Evolutionary conservation across 257 asterid species (phyloP).

Genomic region (Coffea eugenioides): DNA sequence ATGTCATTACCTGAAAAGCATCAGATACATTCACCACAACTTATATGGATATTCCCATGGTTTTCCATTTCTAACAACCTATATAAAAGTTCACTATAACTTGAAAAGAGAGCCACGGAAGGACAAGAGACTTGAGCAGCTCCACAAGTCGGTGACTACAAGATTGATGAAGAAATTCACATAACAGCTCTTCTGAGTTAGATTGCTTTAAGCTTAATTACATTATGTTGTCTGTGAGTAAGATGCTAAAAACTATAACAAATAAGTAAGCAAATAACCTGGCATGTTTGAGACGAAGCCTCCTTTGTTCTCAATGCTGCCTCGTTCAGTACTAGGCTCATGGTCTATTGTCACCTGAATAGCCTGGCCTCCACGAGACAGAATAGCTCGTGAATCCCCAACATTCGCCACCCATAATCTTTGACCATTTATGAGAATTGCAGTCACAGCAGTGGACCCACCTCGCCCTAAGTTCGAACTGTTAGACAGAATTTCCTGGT

Average conservation of each 20-base stretch:
- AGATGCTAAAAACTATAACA: neutral
- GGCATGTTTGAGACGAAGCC: constrained; percentile 50
- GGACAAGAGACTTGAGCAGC: neutral
- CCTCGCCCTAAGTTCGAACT: constrained; percentile 43
- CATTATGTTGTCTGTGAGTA: neutral
- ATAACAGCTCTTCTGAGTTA: neutral
- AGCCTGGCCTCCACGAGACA: constrained; percentile 42
- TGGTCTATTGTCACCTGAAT: constrained; percentile 46
- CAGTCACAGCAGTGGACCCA: constrained; percentile 53
- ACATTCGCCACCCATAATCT: constrained; percentile 45
- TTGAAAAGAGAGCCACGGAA: neutral
- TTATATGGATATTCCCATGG: neutral
- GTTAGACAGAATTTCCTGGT: constrained; percentile 35
- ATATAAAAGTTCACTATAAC: neutral
- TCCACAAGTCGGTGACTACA: neutral
- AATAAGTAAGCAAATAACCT: constrained; percentile 24
- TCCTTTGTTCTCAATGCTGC: constrained; percentile 44
- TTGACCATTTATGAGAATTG: constrained; percentile 36
- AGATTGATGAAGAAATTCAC: neutral
- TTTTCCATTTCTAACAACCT: neutral
- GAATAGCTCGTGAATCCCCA: constrained; percentile 53
- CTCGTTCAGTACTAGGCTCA: constrained; percentile 46
- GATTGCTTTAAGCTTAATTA: neutral
- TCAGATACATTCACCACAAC: neutral
- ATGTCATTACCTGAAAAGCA: neutral